Base-by-base conservation (phyloP, 345 rosid species). In the Populus nigra region DNA sequence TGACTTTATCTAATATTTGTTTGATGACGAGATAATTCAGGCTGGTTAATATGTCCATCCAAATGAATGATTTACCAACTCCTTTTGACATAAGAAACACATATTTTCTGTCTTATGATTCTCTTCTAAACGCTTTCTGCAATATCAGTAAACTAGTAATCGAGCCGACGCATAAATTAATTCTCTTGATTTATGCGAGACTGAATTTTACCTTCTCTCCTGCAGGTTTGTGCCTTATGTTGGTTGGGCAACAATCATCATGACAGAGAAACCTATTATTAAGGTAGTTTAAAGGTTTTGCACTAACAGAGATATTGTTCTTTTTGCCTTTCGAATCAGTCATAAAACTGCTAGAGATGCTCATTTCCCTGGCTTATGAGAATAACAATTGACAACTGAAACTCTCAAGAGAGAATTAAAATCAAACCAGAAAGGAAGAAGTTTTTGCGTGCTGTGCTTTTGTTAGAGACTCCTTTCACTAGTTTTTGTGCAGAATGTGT, bases 191-290 rank as follows among this genome's bases (percentile, higher is more conserved):
- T 73, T 76, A 25, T 81, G 15, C 62, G 35, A 13, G 81, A 25
- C 43, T 63, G 50, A 6, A 66, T 29, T 80, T 1, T 27, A 27
- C 8, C 29, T 31, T 57, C 35, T 9, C 22, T 43, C 16, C 15
- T 18, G 81, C 82, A 94, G 98, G 79, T 93, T 92, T 85, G 81
- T 93, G 79, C 98, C 98, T 53, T 91, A 92, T 73, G 97, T 90
- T 36, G 99, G 98, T 65, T 95, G 98, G 98, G 94, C 91, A 70
- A 95, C 99, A n/a, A 95, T 95, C 43, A 84, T 95, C 66, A 95
- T 95, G 96, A 95, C 99, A 2, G 99, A 95, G 74, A 93, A 95
- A 72, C 99, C 99, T 41, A 84, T 95, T 73, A 86, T 95, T 79
- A 92, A 95, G 98, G 84, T 82, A 45, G 29, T n/a, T 39, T 45